These are phyloP conservation scores for Xerocomus amazonicus DNA, from an alignment of 1,284 basidiomycete species.

Conservation along the genomic window DNA sequence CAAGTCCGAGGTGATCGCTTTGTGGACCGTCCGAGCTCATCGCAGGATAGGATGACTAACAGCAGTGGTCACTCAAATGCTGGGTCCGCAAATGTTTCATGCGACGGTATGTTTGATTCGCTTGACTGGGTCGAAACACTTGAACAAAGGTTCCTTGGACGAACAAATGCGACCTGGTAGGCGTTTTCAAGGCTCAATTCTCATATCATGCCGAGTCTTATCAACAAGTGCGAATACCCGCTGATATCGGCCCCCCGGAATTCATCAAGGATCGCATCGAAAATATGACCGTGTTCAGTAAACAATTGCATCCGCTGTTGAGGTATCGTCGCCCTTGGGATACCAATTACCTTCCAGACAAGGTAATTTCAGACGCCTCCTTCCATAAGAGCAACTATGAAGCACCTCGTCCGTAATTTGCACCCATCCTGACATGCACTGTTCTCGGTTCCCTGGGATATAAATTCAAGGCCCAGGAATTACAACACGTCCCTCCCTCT, in stretches of 20 bases:
- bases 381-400: conserved; percentile 1
- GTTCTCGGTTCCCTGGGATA: not conserved
- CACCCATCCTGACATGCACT: not conserved
- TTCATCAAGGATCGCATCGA: not conserved
- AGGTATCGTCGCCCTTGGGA: conserved; percentile 1
- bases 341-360: not conserved
- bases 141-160: not conserved
- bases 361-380: not conserved
- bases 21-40: not conserved
- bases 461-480: not conserved
- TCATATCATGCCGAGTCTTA: not conserved
- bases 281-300: not conserved
- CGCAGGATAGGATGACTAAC: conserved; percentile 1
- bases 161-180: not conserved
- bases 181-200: not conserved
- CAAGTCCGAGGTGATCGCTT: conserved; percentile 4
- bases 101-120: not conserved
- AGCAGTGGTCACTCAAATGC: too few species aligned
- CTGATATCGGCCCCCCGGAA: not conserved
- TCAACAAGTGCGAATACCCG: not conserved
- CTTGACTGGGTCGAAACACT: not conserved
- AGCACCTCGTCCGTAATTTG: not conserved
- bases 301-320: not conserved
- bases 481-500: not conserved
- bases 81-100: too few species aligned